Base-by-base conservation (phyloP, 768 basidiomycete species). In the Trametes cubensis region DNA sequence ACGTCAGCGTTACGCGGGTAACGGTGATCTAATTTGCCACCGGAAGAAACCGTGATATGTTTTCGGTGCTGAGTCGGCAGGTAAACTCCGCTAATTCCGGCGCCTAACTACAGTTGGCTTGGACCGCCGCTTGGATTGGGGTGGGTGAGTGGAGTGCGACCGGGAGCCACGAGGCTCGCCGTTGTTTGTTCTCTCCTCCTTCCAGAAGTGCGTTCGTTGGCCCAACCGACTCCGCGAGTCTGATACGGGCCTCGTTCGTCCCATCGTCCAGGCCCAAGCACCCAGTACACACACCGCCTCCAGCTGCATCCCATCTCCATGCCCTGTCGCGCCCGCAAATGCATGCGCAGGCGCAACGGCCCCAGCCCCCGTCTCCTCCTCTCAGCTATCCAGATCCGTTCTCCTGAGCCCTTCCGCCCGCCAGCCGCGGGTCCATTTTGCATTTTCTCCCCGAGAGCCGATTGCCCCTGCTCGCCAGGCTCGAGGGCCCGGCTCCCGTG, bases 131-230 rank as follows among this genome's bases (percentile, higher is more conserved):
- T 34, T 34, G 34, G 34, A 34, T 34, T 34, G 8, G 28, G 28
- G 28, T 4, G 28, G 28, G 28, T 30, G 28, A 30, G 34, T 34
- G 34, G 34, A 34, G 40, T 25, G 58, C 49, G 58, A 45, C 58
- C 58, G 58, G 41, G 58, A 59, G 58, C 40, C 58, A 59, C 58
- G 58, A 59, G 58, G 58, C 57, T 5, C 45, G 10, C 39, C 34
- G 25, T 49, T 26, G 26, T 25, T 44, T 58, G 34, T 5, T n/a
- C 47, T 41, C 38, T n/a, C 17, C 48, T 39, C 56, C n/a, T 58
- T 50, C 57, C 34, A 50, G 48, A 50, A 50, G 46, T 11, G 46
- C 25, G 28, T 26, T 13, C 47, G 47, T 38, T 28, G 10, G 55
- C 13, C 26, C 20, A 38, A 26, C 30, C 56, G 38, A 58, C 47